These are phyloP conservation scores for Eutreptiella sp. DNA, from an alignment of 208 protist genomes.

Conservation along the genomic window DNA sequence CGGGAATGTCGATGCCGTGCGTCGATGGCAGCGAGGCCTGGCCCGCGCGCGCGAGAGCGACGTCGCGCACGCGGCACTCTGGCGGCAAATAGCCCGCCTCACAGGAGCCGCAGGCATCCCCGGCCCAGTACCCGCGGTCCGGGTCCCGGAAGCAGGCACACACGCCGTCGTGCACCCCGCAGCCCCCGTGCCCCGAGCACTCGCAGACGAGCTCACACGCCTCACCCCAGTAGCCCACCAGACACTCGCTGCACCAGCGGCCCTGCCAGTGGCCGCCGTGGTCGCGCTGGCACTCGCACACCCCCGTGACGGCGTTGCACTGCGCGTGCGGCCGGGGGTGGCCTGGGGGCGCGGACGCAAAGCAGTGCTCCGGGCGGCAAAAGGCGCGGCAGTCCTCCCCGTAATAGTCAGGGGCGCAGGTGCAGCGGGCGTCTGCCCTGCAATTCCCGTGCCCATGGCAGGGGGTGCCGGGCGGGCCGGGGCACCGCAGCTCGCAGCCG, in stretches of 20 bases:
- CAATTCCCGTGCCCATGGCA: conserved; percentile 4
- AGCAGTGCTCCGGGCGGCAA: background rate
- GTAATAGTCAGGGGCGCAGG: conserved; percentile 24
- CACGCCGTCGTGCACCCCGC: conserved; percentile 9
- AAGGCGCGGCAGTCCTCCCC: background rate
- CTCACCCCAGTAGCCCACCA: conserved; percentile 8
- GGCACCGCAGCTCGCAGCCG: background rate
- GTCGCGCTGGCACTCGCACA: conserved; percentile 12
- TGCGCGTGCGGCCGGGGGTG: conserved; percentile 1
- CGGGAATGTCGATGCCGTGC: no score
- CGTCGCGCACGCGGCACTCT: no score
- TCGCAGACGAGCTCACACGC: conserved; percentile 8
- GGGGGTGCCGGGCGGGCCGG: background rate
- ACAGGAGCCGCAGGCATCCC: no score
- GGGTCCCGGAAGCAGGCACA: conserved; percentile 25
- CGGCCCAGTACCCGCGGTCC: background rate
- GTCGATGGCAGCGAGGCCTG: no score
- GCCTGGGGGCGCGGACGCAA: background rate
- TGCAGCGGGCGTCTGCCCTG: conserved; percentile 4
- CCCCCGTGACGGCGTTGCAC: conserved; percentile 20
- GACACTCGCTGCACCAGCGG: conserved; percentile 9
- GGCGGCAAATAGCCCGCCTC: no score
- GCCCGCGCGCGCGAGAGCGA: no score
- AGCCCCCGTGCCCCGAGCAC: conserved; percentile 19
- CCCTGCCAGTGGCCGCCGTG: conserved; percentile 8